Evolutionary conservation across 176 grass and related monocot genomes (phyloP).

Genomic region (Saccharum spontaneum): DNA sequence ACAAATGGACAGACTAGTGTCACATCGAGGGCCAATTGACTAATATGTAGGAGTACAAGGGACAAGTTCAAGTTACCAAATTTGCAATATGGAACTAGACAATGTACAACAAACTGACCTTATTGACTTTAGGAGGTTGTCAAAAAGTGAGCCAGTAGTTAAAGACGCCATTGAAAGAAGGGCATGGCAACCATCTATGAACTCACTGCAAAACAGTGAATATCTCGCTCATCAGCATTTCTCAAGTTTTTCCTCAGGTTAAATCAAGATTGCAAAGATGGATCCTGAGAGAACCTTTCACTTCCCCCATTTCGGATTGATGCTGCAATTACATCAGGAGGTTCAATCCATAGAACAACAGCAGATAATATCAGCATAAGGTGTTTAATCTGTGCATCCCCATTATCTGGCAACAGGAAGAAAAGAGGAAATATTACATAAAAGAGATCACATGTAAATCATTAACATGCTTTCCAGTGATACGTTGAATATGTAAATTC

Average conservation of each 20-base stretch:
- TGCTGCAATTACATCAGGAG: slow-evolving; percentile 69
- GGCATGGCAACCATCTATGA: slow-evolving; percentile 89
- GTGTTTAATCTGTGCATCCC: slow-evolving; percentile 84
- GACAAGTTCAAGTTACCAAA: neutral
- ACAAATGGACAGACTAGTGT: neutral
- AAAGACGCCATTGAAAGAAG: slow-evolving; percentile 92
- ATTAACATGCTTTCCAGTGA: slow-evolving; percentile 1
- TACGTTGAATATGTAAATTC: slow-evolving; percentile 20
- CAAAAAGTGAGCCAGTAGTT: slow-evolving; percentile 70
- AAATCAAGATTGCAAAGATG: slow-evolving; percentile 30
- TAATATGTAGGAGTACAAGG: neutral
- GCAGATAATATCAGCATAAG: slow-evolving; percentile 82
- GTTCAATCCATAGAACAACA: slow-evolving; percentile 85
- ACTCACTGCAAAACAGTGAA: slow-evolving; percentile 65
- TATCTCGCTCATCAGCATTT: slow-evolving; percentile 39
- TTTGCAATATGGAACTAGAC: neutral
- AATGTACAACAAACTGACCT: slow-evolving; percentile 49
- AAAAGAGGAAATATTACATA: slow-evolving; percentile 13
- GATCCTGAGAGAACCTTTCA: slow-evolving; percentile 72
- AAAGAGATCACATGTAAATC: slow-evolving; percentile 8
- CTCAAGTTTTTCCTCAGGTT: slow-evolving; percentile 6
- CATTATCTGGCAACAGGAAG: slow-evolving; percentile 65
- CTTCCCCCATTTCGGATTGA: slow-evolving; percentile 71
- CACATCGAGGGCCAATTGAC: neutral
- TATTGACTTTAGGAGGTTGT: slow-evolving; percentile 83